A percentile compares a stretch with the other conserved stretches of the same genome.
Evolutionary conservation across 2,329 filamentous ascomycete genomes (phyloP).

Genomic region (Fusarium avenaceum): DNA sequence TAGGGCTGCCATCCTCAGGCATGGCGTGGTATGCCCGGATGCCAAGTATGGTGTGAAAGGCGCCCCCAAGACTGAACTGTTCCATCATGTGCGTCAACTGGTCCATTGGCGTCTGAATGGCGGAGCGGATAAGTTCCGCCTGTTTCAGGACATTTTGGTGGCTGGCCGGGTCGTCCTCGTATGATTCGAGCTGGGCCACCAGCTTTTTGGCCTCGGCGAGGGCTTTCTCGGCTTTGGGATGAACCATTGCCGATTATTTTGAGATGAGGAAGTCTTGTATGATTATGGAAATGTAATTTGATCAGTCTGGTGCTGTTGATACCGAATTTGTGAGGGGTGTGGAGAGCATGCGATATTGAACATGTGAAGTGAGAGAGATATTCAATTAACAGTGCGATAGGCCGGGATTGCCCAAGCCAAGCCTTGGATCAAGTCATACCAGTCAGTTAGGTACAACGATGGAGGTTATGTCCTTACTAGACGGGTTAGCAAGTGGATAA

Average conservation of each 20-base stretch:
- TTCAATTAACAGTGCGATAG: constrained; percentile 17
- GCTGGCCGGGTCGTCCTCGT: constrained; percentile 43
- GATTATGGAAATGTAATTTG: background rate
- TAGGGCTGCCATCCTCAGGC: constrained; percentile 44
- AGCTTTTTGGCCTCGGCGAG: constrained; percentile 48
- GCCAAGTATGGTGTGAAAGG: constrained; percentile 48
- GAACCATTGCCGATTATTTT: constrained; percentile 21
- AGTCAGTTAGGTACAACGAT: background rate
- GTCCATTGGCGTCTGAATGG: constrained; percentile 49
- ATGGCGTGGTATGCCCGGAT: constrained; percentile 48
- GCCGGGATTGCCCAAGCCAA: constrained; percentile 25
- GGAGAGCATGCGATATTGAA: background rate
- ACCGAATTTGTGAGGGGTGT: background rate
- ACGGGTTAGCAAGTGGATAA: constrained; percentile 14
- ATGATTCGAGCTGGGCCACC: constrained; percentile 46
- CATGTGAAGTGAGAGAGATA: constrained; percentile 9
- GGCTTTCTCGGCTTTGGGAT: constrained; percentile 47
- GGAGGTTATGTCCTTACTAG: background rate
- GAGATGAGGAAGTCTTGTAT: accelerated
- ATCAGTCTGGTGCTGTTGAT: background rate
- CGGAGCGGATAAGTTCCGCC: constrained; percentile 42
- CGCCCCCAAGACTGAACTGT: constrained; percentile 41
- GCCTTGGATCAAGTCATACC: background rate
- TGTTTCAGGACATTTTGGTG: constrained; percentile 46
- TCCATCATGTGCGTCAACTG: constrained; percentile 47